A percentile compares a stretch with the other conserved stretches of the same genome.
These are phyloP conservation scores for Saccharomycopsis synnaedendra DNA, from an alignment of 805 yeast genomes.

Conservation along the genomic window DNA sequence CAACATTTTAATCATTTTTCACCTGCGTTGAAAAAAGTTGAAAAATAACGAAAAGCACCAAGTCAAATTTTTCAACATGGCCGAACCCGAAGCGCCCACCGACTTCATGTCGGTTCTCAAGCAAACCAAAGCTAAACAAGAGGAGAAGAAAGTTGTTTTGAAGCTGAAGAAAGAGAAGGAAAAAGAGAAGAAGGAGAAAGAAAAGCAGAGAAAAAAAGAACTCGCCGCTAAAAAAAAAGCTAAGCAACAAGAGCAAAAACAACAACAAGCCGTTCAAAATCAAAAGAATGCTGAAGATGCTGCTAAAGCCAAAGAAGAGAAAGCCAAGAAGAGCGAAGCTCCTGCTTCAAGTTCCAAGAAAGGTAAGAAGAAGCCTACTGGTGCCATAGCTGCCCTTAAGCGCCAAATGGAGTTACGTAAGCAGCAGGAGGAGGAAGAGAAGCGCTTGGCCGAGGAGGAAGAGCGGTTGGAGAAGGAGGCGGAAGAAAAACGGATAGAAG, in stretches of 20 bases:
- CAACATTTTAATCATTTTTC: too few relatives aligned
- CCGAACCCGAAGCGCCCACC: constrained; percentile 31
- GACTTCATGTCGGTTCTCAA: constrained; percentile 81
- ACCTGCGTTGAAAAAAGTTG: neutral
- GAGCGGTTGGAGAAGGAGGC: constrained; percentile 38
- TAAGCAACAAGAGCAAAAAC: constrained; percentile 49
- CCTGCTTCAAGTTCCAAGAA: constrained; percentile 26
- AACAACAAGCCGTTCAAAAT: constrained; percentile 34
- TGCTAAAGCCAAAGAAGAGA: constrained; percentile 25
- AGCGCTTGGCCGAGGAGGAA: constrained; percentile 66
- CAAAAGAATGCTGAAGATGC: constrained; percentile 22
- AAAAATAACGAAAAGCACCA: neutral
- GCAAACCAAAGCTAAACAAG: constrained; percentile 68
- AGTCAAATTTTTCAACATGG: constrained; percentile 10
- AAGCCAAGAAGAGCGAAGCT: constrained; percentile 26
- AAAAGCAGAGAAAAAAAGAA: constrained; percentile 84
- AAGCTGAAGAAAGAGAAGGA: constrained; percentile 91
- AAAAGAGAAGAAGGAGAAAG: constrained; percentile 88
- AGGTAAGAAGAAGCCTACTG: constrained; percentile 56
- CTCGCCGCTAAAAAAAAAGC: constrained; percentile 79
- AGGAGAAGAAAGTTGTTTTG: constrained; percentile 54
- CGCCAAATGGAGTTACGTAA: constrained; percentile 82
- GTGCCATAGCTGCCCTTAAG: constrained; percentile 84
- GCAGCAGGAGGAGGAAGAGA: constrained; percentile 78
- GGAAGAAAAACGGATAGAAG: constrained; percentile 35